A percentile compares a stretch with the other conserved stretches of the same genome.
Conservation (phyloP, 768 basidiomycete species). For the Pleurotus pulmonarius region DNA sequence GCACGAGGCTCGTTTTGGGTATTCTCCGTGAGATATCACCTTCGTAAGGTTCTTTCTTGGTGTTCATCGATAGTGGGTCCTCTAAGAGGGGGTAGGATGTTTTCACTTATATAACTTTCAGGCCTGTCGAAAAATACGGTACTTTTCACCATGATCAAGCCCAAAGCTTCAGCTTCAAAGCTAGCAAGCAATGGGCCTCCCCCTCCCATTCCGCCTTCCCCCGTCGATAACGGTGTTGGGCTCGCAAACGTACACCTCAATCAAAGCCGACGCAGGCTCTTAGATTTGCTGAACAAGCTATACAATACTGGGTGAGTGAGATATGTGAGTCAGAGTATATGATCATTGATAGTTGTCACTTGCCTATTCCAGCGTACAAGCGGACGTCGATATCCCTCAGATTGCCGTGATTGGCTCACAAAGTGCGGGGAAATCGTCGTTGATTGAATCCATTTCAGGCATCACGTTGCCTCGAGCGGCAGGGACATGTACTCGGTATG, state of each 20-base stretch:
- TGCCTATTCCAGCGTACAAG: too few relatives aligned
- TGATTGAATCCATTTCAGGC: constrained; percentile 75
- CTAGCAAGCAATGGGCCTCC: too few relatives aligned
- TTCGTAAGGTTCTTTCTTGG: too few relatives aligned
- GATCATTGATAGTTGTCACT: too few relatives aligned
- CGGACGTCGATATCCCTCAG: constrained; percentile 68
- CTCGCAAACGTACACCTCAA: constrained; percentile 45
- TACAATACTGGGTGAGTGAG: constrained; percentile 54
- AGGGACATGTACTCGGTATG: constrained; percentile 74
- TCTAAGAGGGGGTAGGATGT: too few relatives aligned
- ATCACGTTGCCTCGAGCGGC: constrained; percentile 65
- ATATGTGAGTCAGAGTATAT: neutral
- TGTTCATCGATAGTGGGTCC: too few relatives aligned
- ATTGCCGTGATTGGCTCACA: constrained; percentile 74
- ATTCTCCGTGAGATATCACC: too few relatives aligned
- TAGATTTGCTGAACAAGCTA: constrained; percentile 58
- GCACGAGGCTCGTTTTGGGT: neutral
- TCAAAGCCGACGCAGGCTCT: constrained; percentile 40
- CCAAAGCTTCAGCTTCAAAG: neutral
- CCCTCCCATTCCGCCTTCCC: neutral
- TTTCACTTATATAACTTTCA: too few relatives aligned
- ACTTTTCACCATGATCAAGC: neutral
- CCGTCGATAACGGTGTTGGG: constrained; percentile 33
- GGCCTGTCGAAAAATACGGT: too few relatives aligned
- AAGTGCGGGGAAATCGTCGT: constrained; percentile 72